Base-by-base conservation (phyloP, 495 filamentous ascomycete genomes). In the Neurospora sp. region DNA sequence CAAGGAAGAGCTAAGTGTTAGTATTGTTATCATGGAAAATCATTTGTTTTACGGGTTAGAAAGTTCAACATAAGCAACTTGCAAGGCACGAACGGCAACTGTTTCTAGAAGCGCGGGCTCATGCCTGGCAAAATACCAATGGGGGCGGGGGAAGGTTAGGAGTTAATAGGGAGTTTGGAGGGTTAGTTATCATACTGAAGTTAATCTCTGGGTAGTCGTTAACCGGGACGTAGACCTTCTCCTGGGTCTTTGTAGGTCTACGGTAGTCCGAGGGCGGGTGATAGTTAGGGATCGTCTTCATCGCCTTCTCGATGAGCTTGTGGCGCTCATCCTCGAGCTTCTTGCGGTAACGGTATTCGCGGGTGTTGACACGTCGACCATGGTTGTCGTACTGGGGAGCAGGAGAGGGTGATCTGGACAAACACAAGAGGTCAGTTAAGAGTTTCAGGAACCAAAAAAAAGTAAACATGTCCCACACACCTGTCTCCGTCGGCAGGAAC, bases 151-250 rank as follows among this genome's bases (percentile, higher is more conserved):
- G 82, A 82, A 83, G 83, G 86, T 79, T 66, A 66, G 54, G 80
- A 89, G 72, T 92, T 88, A 92, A 83, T 84, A 84, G 84, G 89
- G 89, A 84, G 83, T 90, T 92, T 91, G 93, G 91, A 94, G 93
- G 94, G 94, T 97, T 97, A 96, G 94, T 91, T 92, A 94, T 95
- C 94, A 93, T 97, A 99, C 96, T 98, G 93, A 98, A 99, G 92
- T 99, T 99, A 92, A 99, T 98, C 85, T 98, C 96, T 88, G 96
- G 96, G 86, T 99, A 99, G 84, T 99, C 96, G 90, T 98, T 98
- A 86, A 99, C 96, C 79, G 96, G 96, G 81, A 99, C 96, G 83
- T 99, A 99, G 90, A 99, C 95, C 89, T 98, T 99, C 90, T 99
- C 96, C 84, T 98, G 94, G 79, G 96, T 98, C 92, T 98, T 99